phyloP scores from a whole-genome alignment of 2,329 filamentous ascomycete species.

The Aspergillus terreus region DNA sequence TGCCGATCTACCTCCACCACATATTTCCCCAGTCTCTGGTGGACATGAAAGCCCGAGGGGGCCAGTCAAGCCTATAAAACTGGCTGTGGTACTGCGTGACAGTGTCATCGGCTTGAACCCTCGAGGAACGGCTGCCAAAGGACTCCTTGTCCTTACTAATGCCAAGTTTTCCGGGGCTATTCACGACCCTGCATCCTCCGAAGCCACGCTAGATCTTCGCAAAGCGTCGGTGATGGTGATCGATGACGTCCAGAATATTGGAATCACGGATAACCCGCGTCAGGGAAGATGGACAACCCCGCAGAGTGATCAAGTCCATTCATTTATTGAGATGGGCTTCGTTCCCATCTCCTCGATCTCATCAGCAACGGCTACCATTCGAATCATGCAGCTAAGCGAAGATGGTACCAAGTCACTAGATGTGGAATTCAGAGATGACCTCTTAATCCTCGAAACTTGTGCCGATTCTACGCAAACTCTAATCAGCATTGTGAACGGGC shows the following conservation, averaged over 20 bases:
- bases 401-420: constrained; percentile 66
- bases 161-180: constrained; percentile 67
- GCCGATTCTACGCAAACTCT: constrained; percentile 96
- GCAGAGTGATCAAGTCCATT: constrained; percentile 45
- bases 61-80: constrained; percentile 50
- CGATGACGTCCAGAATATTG: constrained; percentile 62
- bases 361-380: constrained; percentile 67
- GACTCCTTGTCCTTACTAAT: constrained; percentile 74
- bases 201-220: constrained; percentile 64
- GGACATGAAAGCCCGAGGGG: constrained; percentile 16
- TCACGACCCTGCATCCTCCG: constrained; percentile 62
- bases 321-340: constrained; percentile 64
- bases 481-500: constrained; percentile 70
- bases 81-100: constrained; percentile 67
- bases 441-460: constrained; percentile 89
- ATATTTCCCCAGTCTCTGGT: constrained; percentile 13
- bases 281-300: constrained; percentile 22
- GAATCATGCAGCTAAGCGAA: constrained; percentile 53
- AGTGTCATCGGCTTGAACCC: constrained; percentile 84
- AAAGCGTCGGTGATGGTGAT: constrained; percentile 82
- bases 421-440: constrained; percentile 76
- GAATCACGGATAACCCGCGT: constrained; percentile 32
- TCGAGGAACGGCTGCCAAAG: constrained; percentile 68
- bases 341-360: constrained; percentile 86
- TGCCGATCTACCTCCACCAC: constrained; percentile 51